Evolutionary conservation across 2,329 filamentous ascomycete species (phyloP).

Genomic region (Aspergillus neotritici): DNA sequence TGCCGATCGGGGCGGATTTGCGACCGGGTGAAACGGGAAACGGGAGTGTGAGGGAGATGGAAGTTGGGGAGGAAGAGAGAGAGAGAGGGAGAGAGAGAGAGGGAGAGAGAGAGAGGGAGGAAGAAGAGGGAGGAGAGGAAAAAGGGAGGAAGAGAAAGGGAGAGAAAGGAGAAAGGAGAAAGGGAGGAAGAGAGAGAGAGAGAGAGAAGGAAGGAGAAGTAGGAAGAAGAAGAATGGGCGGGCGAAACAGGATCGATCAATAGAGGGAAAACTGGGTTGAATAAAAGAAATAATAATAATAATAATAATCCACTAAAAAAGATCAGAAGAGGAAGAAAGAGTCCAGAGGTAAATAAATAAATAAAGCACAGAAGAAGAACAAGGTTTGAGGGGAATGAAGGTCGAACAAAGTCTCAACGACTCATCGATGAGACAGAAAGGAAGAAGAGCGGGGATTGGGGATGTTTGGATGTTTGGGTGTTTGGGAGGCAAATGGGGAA

Average conservation of each 20-base stretch:
- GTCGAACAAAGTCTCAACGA: too few relatives aligned
- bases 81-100: constrained; percentile 3
- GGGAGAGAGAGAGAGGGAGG: constrained; percentile 10
- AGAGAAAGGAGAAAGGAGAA: constrained; percentile 11
- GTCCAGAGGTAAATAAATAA: background rate
- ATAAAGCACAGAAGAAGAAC: background rate
- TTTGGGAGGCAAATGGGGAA: too few relatives aligned
- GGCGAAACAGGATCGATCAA: constrained; percentile 2
- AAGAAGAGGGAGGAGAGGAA: constrained; percentile 4
- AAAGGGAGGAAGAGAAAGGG: constrained; percentile 4
- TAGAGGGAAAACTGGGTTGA: constrained; percentile 1
- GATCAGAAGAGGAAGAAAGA: too few relatives aligned
- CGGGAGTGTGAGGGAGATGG: constrained; percentile 29
- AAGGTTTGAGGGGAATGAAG: too few relatives aligned
- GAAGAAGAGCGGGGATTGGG: too few relatives aligned
- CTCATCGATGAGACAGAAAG: too few relatives aligned
- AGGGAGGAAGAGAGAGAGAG: constrained; percentile 13
- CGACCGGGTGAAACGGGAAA: constrained; percentile 8
- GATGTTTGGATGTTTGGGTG: too few relatives aligned
- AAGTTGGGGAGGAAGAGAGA: constrained; percentile 14
- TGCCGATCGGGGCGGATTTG: constrained; percentile 11
- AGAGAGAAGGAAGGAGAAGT: constrained; percentile 3
- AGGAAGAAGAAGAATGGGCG: constrained; percentile 6
- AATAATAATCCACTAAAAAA: background rate
- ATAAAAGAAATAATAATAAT: background rate